These are phyloP conservation scores for Quillaja saponaria DNA, from an alignment of 306 rosid genomes.

Conservation along the genomic window DNA sequence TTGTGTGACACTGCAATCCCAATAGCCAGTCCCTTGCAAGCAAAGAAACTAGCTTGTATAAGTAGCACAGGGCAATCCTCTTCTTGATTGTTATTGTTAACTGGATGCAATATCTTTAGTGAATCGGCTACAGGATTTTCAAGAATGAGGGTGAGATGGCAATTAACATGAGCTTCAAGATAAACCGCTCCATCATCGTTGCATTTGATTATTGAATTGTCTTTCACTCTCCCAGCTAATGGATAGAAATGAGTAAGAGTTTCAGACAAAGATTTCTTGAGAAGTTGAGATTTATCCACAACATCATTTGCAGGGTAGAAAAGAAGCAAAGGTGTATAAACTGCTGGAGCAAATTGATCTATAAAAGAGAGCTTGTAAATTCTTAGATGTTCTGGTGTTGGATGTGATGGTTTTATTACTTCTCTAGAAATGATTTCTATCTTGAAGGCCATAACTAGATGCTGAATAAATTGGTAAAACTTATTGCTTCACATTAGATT, in stretches of 20 bases:
- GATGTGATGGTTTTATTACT: conserved; percentile 4
- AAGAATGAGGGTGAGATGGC: conserved; percentile 27
- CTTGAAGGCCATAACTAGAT: background rate
- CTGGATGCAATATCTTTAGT: conserved; percentile 17
- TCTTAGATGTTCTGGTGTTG: background rate
- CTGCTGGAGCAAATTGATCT: background rate
- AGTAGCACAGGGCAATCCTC: conserved; percentile 9
- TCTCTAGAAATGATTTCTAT: background rate
- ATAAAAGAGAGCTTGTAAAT: conserved; percentile 3
- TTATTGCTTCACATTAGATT: too few relatives aligned
- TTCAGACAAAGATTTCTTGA: conserved; percentile 33
- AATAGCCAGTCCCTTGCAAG: conserved; percentile 43
- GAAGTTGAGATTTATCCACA: background rate
- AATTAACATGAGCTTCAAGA: conserved; percentile 29
- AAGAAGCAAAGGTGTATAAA: background rate
- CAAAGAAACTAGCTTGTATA: conserved; percentile 37
- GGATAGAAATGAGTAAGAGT: conserved; percentile 41
- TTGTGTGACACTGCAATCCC: conserved; percentile 38
- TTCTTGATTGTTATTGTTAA: too few relatives aligned
- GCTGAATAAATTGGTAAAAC: too few relatives aligned
- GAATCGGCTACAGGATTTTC: conserved; percentile 28
- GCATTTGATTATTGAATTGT: conserved; percentile 26
- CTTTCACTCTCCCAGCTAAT: conserved; percentile 40
- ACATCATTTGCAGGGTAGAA: conserved; percentile 8
- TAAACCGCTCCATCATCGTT: conserved; percentile 36